Evolutionary conservation across 2,329 filamentous ascomycete genomes (phyloP).

Genomic region (Xylariales sp.): DNA sequence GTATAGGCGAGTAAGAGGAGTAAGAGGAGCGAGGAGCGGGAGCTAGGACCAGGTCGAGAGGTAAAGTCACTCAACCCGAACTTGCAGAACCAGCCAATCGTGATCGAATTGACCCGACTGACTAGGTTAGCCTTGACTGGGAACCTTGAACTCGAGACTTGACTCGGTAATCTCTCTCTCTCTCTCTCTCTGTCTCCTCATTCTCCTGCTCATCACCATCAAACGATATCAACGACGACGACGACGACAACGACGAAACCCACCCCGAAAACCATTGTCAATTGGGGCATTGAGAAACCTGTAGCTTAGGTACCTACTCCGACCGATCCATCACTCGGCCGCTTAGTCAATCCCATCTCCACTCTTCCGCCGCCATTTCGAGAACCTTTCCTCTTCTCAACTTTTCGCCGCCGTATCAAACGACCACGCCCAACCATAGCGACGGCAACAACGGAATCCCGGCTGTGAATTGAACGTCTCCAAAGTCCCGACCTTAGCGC

Average conservation of each 20-base stretch:
- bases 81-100: no score
- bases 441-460: no score
- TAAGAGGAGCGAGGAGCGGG: background rate
- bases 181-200: background rate
- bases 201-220: slow-evolving; percentile 1
- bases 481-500: no score
- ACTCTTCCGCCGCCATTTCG: slow-evolving; percentile 10
- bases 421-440: background rate
- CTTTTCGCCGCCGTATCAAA: slow-evolving; percentile 5
- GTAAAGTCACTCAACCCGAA: slow-evolving; percentile 1
- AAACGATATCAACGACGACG: background rate
- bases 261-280: background rate
- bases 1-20: background rate
- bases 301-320: background rate
- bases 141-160: no score
- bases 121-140: no score
- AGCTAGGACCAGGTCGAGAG: background rate
- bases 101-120: no score
- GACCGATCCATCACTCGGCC: background rate
- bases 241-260: background rate
- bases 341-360: background rate
- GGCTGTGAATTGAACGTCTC: no score
- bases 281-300: background rate
- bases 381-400: background rate
- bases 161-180: background rate